These are phyloP conservation scores for Blastomyces silverae DNA, from an alignment of 2,329 filamentous ascomycete species.

Conservation along the genomic window DNA sequence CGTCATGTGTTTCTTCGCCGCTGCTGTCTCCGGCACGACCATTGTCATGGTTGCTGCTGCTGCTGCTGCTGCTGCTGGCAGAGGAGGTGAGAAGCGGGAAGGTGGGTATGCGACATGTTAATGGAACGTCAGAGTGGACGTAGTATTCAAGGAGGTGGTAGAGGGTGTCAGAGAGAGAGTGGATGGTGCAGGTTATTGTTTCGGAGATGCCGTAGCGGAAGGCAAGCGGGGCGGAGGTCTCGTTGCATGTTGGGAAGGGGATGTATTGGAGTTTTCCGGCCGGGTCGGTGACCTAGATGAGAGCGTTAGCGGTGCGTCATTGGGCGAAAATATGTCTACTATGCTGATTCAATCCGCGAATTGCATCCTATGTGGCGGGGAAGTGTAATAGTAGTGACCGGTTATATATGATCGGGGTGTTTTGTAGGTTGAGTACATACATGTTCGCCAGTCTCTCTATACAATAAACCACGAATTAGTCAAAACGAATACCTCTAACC, in stretches of 20 bases:
- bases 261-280: conserved; percentile 83
- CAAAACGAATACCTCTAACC: not conserved
- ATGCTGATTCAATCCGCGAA: not conserved
- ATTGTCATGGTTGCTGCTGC: conserved; percentile 33
- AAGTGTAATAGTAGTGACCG: not conserved
- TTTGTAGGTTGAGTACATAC: conserved; percentile 30
- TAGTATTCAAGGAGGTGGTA: conserved; percentile 70
- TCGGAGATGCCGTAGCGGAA: conserved; percentile 69
- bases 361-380: not conserved
- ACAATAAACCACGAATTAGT: conserved; percentile 17
- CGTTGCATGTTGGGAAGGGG: conserved; percentile 83
- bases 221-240: conserved; percentile 73
- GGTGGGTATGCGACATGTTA: conserved; percentile 82
- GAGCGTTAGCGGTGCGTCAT: conserved; percentile 15
- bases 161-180: conserved; percentile 47
- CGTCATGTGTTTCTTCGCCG: conserved; percentile 11
- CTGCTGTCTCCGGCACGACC: conserved; percentile 40
- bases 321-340: conserved; percentile 5
- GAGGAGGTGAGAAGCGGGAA: conserved; percentile 50
- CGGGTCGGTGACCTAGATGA: conserved; percentile 44
- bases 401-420: not conserved
- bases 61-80: conserved; percentile 17
- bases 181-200: conserved; percentile 55
- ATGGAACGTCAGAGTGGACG: conserved; percentile 89
- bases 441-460: conserved; percentile 85